phyloP scores from a whole-genome alignment of 148 eudicot species.

The Amaranthus hypochondriacus region DNA sequence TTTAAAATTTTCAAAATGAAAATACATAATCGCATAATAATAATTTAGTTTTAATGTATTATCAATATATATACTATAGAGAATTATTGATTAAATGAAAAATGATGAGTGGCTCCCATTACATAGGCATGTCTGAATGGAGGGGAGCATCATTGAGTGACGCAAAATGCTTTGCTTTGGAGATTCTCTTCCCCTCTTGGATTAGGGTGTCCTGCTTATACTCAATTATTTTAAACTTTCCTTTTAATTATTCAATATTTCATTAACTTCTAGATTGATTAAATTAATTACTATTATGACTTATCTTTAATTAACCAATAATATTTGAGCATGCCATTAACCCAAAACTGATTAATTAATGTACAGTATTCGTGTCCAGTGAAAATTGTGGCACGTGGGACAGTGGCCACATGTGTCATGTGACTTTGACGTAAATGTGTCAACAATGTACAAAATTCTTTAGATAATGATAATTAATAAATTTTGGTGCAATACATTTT shows the following conservation, averaged over 20 bases:
- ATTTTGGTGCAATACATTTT: too few species aligned
- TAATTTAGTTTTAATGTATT: too few species aligned
- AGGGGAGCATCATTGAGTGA: slow-evolving; percentile 14
- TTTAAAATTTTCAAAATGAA: too few species aligned
- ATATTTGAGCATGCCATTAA: background rate
- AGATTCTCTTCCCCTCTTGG: background rate
- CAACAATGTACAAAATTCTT: background rate
- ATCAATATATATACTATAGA: too few species aligned
- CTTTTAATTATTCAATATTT: background rate
- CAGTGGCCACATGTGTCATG: slow-evolving; percentile 14
- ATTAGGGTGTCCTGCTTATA: slow-evolving; percentile 1
- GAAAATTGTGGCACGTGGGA: slow-evolving; percentile 6
- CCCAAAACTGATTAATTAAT: background rate
- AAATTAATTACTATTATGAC: background rate
- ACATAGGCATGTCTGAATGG: slow-evolving; percentile 21
- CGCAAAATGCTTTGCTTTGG: background rate
- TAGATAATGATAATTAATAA: too few species aligned
- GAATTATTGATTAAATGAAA: too few species aligned
- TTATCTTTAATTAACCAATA: background rate
- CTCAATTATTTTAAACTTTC: background rate
- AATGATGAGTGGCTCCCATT: slow-evolving; percentile 10
- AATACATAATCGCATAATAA: too few species aligned
- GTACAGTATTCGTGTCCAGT: background rate
- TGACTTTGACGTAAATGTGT: background rate
- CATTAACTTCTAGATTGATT: background rate